Conservation (phyloP, 441 rosid genomes). For the Pelargonium fulgidum region DNA sequence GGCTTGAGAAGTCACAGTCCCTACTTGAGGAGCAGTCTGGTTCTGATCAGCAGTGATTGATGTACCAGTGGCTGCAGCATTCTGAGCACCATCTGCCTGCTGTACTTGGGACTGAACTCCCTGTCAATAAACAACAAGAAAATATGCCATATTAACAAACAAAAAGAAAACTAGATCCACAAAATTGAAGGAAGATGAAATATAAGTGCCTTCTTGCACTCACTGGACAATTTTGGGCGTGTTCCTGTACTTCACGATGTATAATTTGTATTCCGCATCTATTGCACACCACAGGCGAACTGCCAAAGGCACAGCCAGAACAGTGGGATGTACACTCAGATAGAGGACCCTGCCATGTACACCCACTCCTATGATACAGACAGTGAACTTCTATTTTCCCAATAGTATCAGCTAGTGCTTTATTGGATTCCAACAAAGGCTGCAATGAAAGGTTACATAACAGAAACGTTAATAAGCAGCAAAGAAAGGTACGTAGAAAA, state of each 20-base stretch:
- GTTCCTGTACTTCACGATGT: slow-evolving; percentile 74
- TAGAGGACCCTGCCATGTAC: slow-evolving; percentile 66
- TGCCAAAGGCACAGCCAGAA: slow-evolving; percentile 62
- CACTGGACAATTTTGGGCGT: slow-evolving; percentile 72
- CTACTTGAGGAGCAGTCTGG: slow-evolving; percentile 33
- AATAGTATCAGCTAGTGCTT: slow-evolving; percentile 54
- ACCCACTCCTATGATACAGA: slow-evolving; percentile 67
- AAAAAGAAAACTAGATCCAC: background rate
- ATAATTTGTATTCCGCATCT: slow-evolving; percentile 54
- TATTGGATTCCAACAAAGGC: slow-evolving; percentile 63
- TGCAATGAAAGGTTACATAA: slow-evolving; percentile 26
- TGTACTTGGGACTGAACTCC: slow-evolving; percentile 53
- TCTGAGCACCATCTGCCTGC: slow-evolving; percentile 36
- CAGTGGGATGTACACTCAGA: slow-evolving; percentile 67
- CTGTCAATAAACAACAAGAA: slow-evolving; percentile 23
- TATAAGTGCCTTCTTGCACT: slow-evolving; percentile 27
- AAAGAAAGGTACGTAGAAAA: background rate
- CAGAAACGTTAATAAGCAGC: slow-evolving; percentile 7
- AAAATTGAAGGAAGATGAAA: background rate
- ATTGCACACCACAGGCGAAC: slow-evolving; percentile 67
- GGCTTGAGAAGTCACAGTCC: slow-evolving; percentile 31
- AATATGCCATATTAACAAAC: background rate
- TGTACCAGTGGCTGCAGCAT: slow-evolving; percentile 30
- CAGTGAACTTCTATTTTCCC: slow-evolving; percentile 54
- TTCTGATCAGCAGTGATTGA: slow-evolving; percentile 29